Evolutionary conservation across 2,329 filamentous ascomycete species (phyloP), one percentile per base, ranked within the genome.

Genomic region (Ophiostoma montium): DNA sequence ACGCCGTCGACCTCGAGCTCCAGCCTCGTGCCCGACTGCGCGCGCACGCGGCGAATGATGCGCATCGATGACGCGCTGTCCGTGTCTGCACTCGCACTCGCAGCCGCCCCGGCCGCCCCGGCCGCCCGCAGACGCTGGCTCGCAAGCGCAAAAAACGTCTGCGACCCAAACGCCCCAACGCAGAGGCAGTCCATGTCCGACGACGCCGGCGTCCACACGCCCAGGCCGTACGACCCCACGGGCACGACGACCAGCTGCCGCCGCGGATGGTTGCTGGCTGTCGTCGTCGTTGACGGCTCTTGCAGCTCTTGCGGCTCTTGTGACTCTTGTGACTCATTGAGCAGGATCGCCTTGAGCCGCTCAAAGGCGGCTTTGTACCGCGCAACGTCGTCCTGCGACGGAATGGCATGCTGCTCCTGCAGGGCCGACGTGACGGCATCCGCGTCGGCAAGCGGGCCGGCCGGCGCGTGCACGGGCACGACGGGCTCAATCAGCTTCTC

Each of bases 131-230:
- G 62, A 9, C 75, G 69, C 56, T 77, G 72, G 1, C 66, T 63
- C 5, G 74, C 75, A 15, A 84, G 63, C 10, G 72, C 61, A 58
- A 83, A 82, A 59, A 84, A 84, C 0, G 71, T 76, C 51, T 67
- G 70, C 1, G 76, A 64, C 57, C 76, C 77, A 50, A 81, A 76
- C 19, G 72, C 69, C 1, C 80, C 78, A 53, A 84, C 74, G 55
- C 73, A 82, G 6, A 84, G 67, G 56, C 78, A 79, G 61, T 85
- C 78, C 7, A 85, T 69, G 55, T 83, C 78, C 1, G 79, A 84
- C 0, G 68, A 84, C 0, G 68, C 59, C 2, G 65, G 57, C 1
- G 74, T 76, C 76, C 79, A 83, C 3, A 80, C 72, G 10, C 73
- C 74, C 3, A 84, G 63, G 3, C 74, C 76, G 56, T 79, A 82